Base-by-base conservation (phyloP, 768 basidiomycete genomes). In the Leccinum olivaceopallidum region DNA sequence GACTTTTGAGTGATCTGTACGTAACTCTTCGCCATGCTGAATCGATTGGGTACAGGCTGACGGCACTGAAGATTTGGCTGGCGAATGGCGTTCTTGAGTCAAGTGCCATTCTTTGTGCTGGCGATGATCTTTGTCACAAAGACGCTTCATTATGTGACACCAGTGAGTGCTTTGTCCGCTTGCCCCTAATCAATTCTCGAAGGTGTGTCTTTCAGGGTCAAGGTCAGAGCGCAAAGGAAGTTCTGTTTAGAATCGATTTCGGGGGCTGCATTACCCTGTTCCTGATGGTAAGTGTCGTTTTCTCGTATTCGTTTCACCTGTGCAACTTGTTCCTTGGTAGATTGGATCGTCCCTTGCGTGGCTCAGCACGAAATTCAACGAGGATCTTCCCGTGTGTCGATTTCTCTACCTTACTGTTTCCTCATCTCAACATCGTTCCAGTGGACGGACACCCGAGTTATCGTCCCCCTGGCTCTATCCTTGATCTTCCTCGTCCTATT, bases 241-340 rank as follows among this genome's bases (percentile, higher is more conserved):
- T 92, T 1, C 67, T 92, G 14, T 89, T 84, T 67, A 82, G 90
- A n/a, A 90, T 93, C 26, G 91, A 93, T 69, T 92, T 90, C 65
- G 84, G 83, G 5, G 91, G 91, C 0, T 89, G 82, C 62, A 65
- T 82, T 13, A 80, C 83, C 1, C 79, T 92, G 39, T 73, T 92
- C 47, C 69, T 81, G 26, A 74, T 81, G 32, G 90, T 90, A 61
- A 65, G 81, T 73, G 6, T 26, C 2, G 12, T 14, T 42, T 20
- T 1, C 3, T 26, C 26, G 7, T 36, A 50, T 22, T 30, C 9
- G 8, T 37, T 51, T 13, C 53, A 44, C 24, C 39, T 18, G 2
- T 28, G 1, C 44, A 48, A 58, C 42, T n/a, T 14, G 50, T 22
- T 36, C 47, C 24, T 28, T 28, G 2, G 12, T 44, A 84, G 82